Conservation (phyloP, 2,329 filamentous ascomycete species). For the Orbilia oligospora region DNA sequence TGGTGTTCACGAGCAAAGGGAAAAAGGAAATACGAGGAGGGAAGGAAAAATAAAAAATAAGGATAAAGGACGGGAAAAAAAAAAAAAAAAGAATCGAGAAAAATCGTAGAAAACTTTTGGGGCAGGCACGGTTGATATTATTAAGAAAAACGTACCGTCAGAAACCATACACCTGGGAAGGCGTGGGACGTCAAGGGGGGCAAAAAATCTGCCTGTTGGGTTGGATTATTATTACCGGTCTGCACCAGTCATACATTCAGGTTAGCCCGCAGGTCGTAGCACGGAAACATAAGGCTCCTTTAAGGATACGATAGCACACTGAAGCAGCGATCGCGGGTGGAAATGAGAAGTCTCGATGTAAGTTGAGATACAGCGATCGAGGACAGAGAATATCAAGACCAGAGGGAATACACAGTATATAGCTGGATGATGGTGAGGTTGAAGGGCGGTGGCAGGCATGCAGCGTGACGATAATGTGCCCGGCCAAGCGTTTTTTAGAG, state of each 20-base stretch:
- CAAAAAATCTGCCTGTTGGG: slow-evolving; percentile 58
- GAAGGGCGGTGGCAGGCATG: slow-evolving; percentile 29
- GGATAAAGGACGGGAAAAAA: slow-evolving; percentile 40
- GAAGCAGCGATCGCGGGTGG: not conserved
- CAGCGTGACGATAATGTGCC: slow-evolving; percentile 49
- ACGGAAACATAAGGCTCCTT: slow-evolving; percentile 31
- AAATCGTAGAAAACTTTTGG: slow-evolving; percentile 48
- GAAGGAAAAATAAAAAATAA: slow-evolving; percentile 61
- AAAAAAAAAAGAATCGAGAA: slow-evolving; percentile 52
- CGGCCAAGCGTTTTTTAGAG: slow-evolving; percentile 40
- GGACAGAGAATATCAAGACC: slow-evolving; percentile 16
- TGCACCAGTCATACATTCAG: slow-evolving; percentile 44
- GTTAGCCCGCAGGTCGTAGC: slow-evolving; percentile 43
- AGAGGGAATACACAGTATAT: not conserved
- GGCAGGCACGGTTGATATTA: slow-evolving; percentile 53
- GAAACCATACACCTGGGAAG: slow-evolving; percentile 57
- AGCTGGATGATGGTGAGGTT: slow-evolving; percentile 33
- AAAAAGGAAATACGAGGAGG: slow-evolving; percentile 28
- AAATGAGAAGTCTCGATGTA: slow-evolving; percentile 24
- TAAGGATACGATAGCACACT: slow-evolving; percentile 1
- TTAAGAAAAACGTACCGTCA: slow-evolving; percentile 60
- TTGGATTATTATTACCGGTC: slow-evolving; percentile 55
- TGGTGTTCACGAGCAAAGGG: slow-evolving; percentile 59
- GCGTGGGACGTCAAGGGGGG: slow-evolving; percentile 49
- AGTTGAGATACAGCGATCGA: slow-evolving; percentile 18